These are phyloP conservation scores for Cardamine occulta DNA, from an alignment of 345 rosid species.

Conservation along the genomic window DNA sequence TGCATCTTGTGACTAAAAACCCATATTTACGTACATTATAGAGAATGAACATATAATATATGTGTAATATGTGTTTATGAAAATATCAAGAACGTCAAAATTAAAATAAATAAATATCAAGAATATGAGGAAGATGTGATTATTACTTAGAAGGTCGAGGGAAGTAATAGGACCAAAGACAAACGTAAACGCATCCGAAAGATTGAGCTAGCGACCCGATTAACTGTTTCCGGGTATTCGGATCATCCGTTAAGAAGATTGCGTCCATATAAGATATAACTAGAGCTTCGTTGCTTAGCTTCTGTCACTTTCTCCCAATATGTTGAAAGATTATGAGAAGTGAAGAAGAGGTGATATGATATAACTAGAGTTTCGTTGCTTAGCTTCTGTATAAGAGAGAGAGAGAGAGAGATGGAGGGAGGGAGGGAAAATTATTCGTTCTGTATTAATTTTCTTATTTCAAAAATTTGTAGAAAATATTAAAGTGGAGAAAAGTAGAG, in stretches of 20 bases:
- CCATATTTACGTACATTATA: not conserved
- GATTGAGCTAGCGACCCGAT: slow-evolving; percentile 56
- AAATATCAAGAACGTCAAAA: not conserved
- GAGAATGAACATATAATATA: slow-evolving; percentile 1
- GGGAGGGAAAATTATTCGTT: slow-evolving; percentile 47
- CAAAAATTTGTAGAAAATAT: slow-evolving; percentile 6
- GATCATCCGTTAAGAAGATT: slow-evolving; percentile 49
- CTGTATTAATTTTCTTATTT: slow-evolving; percentile 13
- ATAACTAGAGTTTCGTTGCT: not conserved
- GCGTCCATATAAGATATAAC: slow-evolving; percentile 62
- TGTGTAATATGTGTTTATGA: not conserved
- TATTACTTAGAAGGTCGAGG: slow-evolving; percentile 54
- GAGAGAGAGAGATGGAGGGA: slow-evolving; percentile 21
- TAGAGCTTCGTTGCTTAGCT: no score
- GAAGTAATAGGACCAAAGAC: slow-evolving; percentile 59
- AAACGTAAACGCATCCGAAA: slow-evolving; percentile 60
- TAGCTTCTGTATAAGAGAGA: slow-evolving; percentile 17
- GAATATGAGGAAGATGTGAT: not conserved
- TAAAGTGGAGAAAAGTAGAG: slow-evolving; percentile 34
- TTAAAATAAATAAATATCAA: not conserved
- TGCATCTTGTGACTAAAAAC: not conserved
- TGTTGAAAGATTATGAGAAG: not conserved
- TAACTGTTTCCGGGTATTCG: slow-evolving; percentile 45
- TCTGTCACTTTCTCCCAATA: not conserved
- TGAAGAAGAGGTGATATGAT: not conserved